Conservation (phyloP, 805 yeast species). For the Kazachstania martiniae region DNA sequence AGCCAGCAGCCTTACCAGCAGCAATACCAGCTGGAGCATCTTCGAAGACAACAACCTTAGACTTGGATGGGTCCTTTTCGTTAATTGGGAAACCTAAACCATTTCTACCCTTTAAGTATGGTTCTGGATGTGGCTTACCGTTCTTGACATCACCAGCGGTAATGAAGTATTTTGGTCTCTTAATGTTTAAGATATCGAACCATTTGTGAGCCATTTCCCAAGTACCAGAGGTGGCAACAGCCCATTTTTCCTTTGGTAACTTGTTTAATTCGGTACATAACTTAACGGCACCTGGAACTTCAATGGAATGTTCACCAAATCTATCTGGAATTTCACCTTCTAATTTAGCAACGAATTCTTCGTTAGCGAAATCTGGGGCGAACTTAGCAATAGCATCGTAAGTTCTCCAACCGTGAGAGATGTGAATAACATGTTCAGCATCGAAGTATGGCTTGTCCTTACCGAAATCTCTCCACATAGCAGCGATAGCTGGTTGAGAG, state of each 20-base stretch:
- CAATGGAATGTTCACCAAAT: constrained; percentile 61
- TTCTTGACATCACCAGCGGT: constrained; percentile 69
- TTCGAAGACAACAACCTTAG: constrained; percentile 59
- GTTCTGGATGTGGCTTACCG: constrained; percentile 86
- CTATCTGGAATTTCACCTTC: constrained; percentile 63
- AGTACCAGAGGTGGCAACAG: constrained; percentile 81
- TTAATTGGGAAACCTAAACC: constrained; percentile 30
- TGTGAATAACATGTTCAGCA: constrained; percentile 59
- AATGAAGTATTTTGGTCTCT: constrained; percentile 64
- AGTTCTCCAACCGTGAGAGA: constrained; percentile 78
- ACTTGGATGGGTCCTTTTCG: constrained; percentile 28
- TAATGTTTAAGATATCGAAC: constrained; percentile 54
- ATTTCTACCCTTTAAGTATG: constrained; percentile 51
- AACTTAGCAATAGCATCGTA: constrained; percentile 63
- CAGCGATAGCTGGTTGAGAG: constrained; percentile 74
- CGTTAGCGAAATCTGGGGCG: constrained; percentile 65
- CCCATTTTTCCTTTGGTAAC: constrained; percentile 57
- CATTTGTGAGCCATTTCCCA: constrained; percentile 67
- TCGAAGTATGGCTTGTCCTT: constrained; percentile 55
- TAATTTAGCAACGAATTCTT: constrained; percentile 50
- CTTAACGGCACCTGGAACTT: constrained; percentile 66
- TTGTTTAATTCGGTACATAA: constrained; percentile 45
- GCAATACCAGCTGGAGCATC: constrained; percentile 84
- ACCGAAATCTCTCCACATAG: constrained; percentile 70
- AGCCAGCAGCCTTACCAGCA: constrained; percentile 79